phyloP scores from a whole-genome alignment of 257 asterid genomes.

The Primulina eburnea region DNA sequence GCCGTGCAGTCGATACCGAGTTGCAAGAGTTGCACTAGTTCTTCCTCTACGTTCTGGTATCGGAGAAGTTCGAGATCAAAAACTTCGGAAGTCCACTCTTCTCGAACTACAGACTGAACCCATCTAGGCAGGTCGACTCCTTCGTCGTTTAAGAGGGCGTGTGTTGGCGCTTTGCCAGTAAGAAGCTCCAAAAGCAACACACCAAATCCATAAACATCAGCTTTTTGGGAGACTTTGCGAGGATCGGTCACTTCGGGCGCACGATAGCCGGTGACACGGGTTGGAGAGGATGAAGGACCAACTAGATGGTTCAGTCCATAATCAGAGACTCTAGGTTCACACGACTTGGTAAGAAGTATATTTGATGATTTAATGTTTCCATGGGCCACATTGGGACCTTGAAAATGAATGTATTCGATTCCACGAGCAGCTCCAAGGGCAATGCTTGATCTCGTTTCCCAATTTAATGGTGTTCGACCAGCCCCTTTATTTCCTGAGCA shows the following conservation, averaged over 20 bases:
- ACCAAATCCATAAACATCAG: constrained; percentile 51
- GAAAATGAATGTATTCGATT: constrained; percentile 39
- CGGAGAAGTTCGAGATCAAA: constrained; percentile 41
- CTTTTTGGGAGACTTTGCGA: constrained; percentile 40
- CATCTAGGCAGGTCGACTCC: constrained; percentile 53
- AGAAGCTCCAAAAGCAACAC: constrained; percentile 45
- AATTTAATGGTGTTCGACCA: constrained; percentile 37
- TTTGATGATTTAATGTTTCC: constrained; percentile 50
- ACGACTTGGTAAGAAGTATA: constrained; percentile 38
- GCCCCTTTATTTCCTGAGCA: constrained; percentile 38
- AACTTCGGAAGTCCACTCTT: constrained; percentile 46
- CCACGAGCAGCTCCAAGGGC: constrained; percentile 48
- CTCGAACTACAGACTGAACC: constrained; percentile 42
- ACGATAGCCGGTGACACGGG: constrained; percentile 39
- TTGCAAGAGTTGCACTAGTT: constrained; percentile 43
- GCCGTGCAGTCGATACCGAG: constrained; percentile 39
- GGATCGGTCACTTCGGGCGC: constrained; percentile 50
- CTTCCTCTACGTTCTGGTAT: constrained; percentile 35
- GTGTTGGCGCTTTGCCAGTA: constrained; percentile 44
- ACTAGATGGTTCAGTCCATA: constrained; percentile 41
- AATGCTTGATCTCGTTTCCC: constrained; percentile 41
- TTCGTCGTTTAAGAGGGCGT: constrained; percentile 41
- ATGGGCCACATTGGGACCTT: constrained; percentile 34
- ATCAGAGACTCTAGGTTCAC: constrained; percentile 40
- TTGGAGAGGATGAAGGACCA: constrained; percentile 42